Evolutionary conservation across 2,329 filamentous ascomycete genomes (phyloP).

Genomic region (Cyphellophora europaea): DNA sequence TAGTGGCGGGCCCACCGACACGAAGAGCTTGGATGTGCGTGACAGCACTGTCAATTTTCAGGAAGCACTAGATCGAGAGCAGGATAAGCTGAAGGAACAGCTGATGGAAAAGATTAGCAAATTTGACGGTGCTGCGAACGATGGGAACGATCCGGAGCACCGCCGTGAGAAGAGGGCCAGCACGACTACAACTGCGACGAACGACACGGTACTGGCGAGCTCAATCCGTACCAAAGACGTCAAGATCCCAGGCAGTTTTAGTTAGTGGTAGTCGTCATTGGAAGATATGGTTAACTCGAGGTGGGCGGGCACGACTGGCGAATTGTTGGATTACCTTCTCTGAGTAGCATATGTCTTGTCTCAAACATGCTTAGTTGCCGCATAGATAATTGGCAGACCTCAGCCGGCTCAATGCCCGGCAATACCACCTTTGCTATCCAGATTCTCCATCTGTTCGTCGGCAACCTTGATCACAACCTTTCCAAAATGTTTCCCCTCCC

Average conservation of each 20-base stretch:
- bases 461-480: constrained; percentile 28
- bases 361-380: too few species aligned
- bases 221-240: background rate
- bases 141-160: too few species aligned
- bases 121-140: background rate
- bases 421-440: too few species aligned
- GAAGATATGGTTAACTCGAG: too few species aligned
- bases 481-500: constrained; percentile 33
- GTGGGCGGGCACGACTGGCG: too few species aligned
- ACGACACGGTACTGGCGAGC: background rate
- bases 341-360: too few species aligned
- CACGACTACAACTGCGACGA: background rate
- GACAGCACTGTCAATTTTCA: background rate
- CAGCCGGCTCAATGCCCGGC: too few species aligned
- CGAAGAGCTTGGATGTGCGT: background rate
- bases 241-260: background rate
- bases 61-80: background rate
- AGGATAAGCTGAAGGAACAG: background rate
- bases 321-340: too few species aligned
- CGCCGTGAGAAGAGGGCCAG: background rate
- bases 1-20: background rate
- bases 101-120: background rate
- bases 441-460: too few species aligned
- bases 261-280: too few species aligned
- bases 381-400: too few species aligned